phyloP scores from a whole-genome alignment of 1,139 yeast species.

The Meyerozyma carpophila region DNA sequence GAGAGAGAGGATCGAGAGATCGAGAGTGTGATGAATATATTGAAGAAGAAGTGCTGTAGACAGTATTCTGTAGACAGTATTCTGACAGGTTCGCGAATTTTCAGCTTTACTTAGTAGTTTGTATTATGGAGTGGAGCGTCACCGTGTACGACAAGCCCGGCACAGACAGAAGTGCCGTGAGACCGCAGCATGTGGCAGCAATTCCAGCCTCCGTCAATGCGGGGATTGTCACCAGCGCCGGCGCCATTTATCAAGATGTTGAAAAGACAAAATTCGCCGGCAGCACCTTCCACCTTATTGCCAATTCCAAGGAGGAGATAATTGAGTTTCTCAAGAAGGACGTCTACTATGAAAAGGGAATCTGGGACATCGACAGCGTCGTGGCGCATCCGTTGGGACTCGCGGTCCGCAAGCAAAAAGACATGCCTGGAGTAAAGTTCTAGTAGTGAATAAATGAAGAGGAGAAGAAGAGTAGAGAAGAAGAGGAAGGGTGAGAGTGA shows the following conservation, averaged over 20 bases:
- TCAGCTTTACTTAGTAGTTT: too few relatives aligned
- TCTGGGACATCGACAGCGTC: constrained; percentile 71
- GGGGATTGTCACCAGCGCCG: constrained; percentile 60
- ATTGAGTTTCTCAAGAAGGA: constrained; percentile 60
- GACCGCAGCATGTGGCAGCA: constrained; percentile 55
- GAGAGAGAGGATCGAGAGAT: neutral
- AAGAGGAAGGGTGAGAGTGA: neutral
- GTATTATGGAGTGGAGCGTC: constrained; percentile 67
- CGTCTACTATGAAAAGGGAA: constrained; percentile 56
- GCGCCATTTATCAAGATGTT: constrained; percentile 53
- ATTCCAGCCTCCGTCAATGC: constrained; percentile 46
- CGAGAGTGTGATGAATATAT: neutral
- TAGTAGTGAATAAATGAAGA: neutral
- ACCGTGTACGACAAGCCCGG: constrained; percentile 67
- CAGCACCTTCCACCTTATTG: constrained; percentile 57
- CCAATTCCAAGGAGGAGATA: constrained; percentile 59
- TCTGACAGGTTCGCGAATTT: constrained; percentile 1
- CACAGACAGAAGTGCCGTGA: constrained; percentile 48
- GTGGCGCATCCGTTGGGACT: constrained; percentile 44
- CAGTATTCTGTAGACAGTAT: neutral
- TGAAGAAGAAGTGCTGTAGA: neutral
- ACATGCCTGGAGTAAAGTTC: neutral
- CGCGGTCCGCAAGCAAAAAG: neutral
- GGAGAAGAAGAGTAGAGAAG: neutral
- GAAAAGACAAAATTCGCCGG: constrained; percentile 62